These are phyloP conservation scores for Diplodia scrobiculata DNA, from an alignment of 2,329 filamentous ascomycete species.

Conservation along the genomic window DNA sequence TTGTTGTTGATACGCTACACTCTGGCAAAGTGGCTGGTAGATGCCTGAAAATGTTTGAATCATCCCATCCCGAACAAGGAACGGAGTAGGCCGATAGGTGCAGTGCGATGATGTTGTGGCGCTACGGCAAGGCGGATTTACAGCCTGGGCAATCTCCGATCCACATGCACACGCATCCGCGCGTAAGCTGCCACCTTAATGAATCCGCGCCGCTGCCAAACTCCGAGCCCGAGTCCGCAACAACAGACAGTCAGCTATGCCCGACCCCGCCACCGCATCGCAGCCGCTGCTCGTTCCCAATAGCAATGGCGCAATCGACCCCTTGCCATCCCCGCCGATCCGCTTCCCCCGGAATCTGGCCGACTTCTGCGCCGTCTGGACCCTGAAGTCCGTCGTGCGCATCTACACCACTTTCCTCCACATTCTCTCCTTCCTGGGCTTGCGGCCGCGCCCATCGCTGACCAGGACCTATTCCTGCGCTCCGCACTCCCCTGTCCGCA, in stretches of 20 bases:
- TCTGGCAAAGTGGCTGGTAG: no score
- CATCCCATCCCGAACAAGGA: background rate
- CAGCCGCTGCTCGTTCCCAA: background rate
- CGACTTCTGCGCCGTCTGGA: constrained; percentile 7
- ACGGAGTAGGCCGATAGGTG: no score
- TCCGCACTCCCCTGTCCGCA: constrained; percentile 8
- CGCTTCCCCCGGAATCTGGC: background rate
- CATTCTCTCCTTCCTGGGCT: constrained; percentile 5
- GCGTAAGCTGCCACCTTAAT: no score
- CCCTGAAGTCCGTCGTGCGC: constrained; percentile 9
- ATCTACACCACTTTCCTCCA: constrained; percentile 6
- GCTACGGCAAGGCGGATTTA: background rate
- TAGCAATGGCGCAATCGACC: background rate
- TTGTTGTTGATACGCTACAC: no score
- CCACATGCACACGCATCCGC: background rate
- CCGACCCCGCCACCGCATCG: background rate
- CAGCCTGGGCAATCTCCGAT: constrained; percentile 2
- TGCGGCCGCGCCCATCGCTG: constrained; percentile 23
- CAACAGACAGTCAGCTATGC: background rate
- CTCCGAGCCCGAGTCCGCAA: background rate
- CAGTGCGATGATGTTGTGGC: background rate
- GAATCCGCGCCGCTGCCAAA: background rate
- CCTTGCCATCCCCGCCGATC: constrained; percentile 5
- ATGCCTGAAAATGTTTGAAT: background rate
- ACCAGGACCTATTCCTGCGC: constrained; percentile 18